Conservation (phyloP, 495 filamentous ascomycete genomes). For the Xylaria telfairii region DNA sequence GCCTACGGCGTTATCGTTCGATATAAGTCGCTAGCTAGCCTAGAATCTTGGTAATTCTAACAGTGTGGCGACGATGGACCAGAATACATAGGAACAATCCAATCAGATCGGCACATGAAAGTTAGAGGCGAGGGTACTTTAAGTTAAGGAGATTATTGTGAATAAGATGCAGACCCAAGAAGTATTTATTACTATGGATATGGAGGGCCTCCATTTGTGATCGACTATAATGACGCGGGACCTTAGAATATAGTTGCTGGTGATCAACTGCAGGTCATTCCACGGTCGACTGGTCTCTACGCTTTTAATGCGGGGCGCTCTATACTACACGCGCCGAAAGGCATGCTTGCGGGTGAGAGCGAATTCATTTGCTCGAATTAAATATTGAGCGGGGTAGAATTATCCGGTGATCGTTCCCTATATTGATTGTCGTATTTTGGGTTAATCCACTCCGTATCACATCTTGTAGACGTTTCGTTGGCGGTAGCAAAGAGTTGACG, state of each 20-base stretch:
- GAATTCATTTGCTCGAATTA: background rate
- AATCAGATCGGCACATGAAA: background rate
- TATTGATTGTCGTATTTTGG: background rate
- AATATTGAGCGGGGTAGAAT: background rate
- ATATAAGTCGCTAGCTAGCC: background rate
- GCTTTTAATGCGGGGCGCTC: conserved; percentile 3
- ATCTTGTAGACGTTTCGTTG: background rate
- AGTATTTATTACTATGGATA: background rate
- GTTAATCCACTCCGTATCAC: background rate
- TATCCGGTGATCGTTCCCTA: conserved; percentile 9
- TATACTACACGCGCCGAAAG: conserved; percentile 5
- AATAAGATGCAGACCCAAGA: background rate
- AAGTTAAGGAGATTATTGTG: background rate
- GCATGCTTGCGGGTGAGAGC: conserved; percentile 1
- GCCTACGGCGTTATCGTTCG: background rate
- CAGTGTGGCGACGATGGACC: background rate
- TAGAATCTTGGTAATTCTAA: conserved; percentile 5
- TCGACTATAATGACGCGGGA: background rate
- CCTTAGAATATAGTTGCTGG: background rate
- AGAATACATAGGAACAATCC: background rate
- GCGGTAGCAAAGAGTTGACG: conserved; percentile 1
- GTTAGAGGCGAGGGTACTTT: background rate
- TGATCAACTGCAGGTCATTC: background rate
- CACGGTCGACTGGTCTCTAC: background rate
- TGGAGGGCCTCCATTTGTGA: background rate